Percentiles rank a stretch among this genome's conserved stretches.
phyloP scores from a whole-genome alignment of 495 filamentous ascomycete species.

The Extremus antarcticus region DNA sequence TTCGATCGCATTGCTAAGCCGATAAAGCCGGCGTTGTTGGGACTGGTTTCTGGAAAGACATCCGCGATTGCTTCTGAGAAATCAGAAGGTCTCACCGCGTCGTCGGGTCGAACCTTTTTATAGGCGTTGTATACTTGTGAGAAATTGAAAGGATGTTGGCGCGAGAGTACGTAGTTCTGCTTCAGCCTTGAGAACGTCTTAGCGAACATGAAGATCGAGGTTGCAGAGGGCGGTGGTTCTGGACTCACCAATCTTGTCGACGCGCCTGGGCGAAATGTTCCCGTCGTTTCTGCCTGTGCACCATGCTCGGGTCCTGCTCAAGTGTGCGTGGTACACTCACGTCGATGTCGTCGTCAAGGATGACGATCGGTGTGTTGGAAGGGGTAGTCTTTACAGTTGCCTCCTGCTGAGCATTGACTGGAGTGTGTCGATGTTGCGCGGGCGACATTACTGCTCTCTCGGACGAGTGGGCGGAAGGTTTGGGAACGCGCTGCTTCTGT shows the following conservation, averaged over 20 bases:
- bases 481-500: too few relatives aligned
- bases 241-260: constrained; percentile 5
- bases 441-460: too few relatives aligned
- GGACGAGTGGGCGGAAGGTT: too few relatives aligned
- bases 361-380: not conserved
- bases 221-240: too few relatives aligned
- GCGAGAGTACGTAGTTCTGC: not conserved
- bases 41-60: not conserved
- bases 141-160: not conserved
- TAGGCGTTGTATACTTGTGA: constrained; percentile 1
- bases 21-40: not conserved
- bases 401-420: too few relatives aligned
- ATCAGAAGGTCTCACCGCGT: not conserved
- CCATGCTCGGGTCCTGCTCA: constrained; percentile 1
- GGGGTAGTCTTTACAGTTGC: constrained; percentile 5
- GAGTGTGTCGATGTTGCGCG: too few relatives aligned
- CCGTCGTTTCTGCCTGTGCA: constrained; percentile 3
- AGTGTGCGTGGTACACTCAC: constrained; percentile 7
- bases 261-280: constrained; percentile 3
- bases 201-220: not conserved
- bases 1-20: not conserved
- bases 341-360: constrained; percentile 8
- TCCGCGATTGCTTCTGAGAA: not conserved
- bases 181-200: not conserved
- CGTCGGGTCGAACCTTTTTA: not conserved